A percentile compares a stretch with the other conserved stretches of the same genome.
Evolutionary conservation across 2,329 filamentous ascomycete genomes (phyloP).

Genomic region (Aspergillus tamarii): DNA sequence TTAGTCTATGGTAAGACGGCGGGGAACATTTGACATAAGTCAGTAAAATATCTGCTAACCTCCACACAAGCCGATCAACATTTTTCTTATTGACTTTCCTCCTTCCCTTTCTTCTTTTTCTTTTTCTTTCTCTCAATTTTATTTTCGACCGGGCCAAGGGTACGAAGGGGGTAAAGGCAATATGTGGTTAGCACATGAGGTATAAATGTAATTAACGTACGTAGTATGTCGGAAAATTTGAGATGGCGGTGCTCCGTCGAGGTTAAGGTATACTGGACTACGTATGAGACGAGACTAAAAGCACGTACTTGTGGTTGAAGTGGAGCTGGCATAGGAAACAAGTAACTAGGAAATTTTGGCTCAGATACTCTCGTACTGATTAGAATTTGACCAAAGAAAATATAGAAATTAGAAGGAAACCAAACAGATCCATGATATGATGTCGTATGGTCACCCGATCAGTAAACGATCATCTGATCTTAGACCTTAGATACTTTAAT

Average conservation of each 20-base stretch:
- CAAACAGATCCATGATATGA: neutral
- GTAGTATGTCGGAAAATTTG: neutral
- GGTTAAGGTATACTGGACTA: neutral
- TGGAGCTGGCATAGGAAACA: neutral
- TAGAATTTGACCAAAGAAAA: neutral
- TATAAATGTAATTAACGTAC: neutral
- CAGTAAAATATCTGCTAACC: slow-evolving; percentile 35
- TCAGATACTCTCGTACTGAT: neutral
- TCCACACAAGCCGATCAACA: slow-evolving; percentile 58
- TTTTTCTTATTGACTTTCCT: slow-evolving; percentile 24
- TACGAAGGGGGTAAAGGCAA: neutral
- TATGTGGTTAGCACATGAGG: neutral
- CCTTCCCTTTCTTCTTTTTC: neutral
- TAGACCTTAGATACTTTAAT: neutral
- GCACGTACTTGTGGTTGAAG: neutral
- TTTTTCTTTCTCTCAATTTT: neutral
- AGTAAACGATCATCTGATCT: neutral
- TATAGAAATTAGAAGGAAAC: neutral
- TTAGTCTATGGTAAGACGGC: slow-evolving; percentile 18
- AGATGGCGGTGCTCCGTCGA: neutral
- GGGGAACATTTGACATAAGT: neutral
- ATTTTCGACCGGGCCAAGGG: neutral
- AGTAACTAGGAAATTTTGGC: neutral
- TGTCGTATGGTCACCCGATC: neutral
- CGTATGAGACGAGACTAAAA: neutral